These are phyloP conservation scores for Gastroboletus turbinatus DNA, from an alignment of 1,284 basidiomycete species.

Conservation along the genomic window DNA sequence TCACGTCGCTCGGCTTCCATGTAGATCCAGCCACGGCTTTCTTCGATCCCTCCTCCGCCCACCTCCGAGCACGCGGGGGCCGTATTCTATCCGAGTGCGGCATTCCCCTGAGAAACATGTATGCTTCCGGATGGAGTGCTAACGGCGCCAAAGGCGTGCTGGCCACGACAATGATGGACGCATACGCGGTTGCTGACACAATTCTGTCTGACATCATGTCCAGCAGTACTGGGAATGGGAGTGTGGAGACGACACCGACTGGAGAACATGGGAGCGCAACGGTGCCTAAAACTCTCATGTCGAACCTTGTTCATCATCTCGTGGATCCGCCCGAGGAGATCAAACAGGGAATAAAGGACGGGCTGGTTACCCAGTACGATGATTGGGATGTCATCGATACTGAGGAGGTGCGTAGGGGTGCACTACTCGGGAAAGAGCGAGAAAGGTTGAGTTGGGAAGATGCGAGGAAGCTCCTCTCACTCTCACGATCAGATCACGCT, in stretches of 20 bases:
- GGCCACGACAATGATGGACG: constrained; percentile 92
- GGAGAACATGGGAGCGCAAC: constrained; percentile 25
- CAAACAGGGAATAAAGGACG: constrained; percentile 48
- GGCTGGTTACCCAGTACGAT: constrained; percentile 55
- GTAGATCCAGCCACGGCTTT: constrained; percentile 58
- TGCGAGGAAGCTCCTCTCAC: constrained; percentile 42
- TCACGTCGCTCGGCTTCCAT: constrained; percentile 89
- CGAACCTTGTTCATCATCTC: constrained; percentile 34
- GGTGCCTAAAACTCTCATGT: constrained; percentile 26
- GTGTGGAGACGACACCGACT: constrained; percentile 14
- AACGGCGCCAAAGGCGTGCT: constrained; percentile 92
- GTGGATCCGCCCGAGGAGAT: constrained; percentile 55
- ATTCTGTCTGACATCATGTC: constrained; percentile 57
- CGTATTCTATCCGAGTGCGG: constrained; percentile 51
- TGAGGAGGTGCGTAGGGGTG: constrained; percentile 65
- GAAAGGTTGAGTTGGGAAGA: constrained; percentile 77
- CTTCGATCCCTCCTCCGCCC: constrained; percentile 52
- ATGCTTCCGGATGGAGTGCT: constrained; percentile 93
- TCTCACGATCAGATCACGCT: constrained; percentile 6
- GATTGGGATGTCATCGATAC: constrained; percentile 71
- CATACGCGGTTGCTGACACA: constrained; percentile 76
- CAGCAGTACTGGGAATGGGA: constrained; percentile 15
- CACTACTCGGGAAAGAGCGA: constrained; percentile 64
- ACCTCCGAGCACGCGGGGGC: constrained; percentile 53
- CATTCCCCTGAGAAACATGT: constrained; percentile 60